These are phyloP conservation scores for Larix kaempferi DNA, from an alignment of 75 land plant genomes.

Conservation along the genomic window DNA sequence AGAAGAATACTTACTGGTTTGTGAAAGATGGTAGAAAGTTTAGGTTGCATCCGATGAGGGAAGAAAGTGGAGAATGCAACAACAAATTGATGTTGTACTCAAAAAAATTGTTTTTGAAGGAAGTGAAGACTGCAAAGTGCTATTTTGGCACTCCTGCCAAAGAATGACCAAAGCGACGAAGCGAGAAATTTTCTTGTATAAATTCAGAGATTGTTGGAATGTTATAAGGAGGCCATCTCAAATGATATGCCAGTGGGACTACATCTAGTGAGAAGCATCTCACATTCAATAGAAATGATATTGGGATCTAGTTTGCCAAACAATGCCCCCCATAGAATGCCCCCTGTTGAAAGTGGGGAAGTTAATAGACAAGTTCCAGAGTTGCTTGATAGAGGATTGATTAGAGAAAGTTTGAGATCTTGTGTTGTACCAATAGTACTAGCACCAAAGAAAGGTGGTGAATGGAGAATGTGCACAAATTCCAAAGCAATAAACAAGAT, in stretches of 20 bases:
- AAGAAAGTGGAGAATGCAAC: not conserved
- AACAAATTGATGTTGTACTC: not conserved
- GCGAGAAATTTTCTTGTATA: too few relatives aligned
- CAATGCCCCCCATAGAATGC: not conserved
- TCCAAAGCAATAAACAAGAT: too few relatives aligned
- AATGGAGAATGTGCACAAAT: too few relatives aligned
- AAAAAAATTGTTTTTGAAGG: not conserved
- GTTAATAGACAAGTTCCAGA: not conserved
- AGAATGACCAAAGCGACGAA: not conserved
- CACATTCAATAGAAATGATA: not conserved
- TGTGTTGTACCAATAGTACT: not conserved
- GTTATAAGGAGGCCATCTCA: too few relatives aligned
- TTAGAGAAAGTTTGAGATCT: too few relatives aligned
- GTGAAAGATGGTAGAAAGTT: not conserved
- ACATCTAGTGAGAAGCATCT: not conserved
- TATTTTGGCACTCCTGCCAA: not conserved
- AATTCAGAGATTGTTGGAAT: too few relatives aligned
- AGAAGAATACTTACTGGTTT: not conserved
- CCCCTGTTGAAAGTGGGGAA: not conserved
- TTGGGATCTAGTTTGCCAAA: not conserved
- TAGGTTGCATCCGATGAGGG: not conserved
- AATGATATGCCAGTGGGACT: not conserved
- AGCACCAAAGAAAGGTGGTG: too few relatives aligned
- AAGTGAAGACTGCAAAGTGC: not conserved
- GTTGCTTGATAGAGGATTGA: not conserved